Conservation (phyloP, 768 basidiomycete genomes). For the Chiua virens region DNA sequence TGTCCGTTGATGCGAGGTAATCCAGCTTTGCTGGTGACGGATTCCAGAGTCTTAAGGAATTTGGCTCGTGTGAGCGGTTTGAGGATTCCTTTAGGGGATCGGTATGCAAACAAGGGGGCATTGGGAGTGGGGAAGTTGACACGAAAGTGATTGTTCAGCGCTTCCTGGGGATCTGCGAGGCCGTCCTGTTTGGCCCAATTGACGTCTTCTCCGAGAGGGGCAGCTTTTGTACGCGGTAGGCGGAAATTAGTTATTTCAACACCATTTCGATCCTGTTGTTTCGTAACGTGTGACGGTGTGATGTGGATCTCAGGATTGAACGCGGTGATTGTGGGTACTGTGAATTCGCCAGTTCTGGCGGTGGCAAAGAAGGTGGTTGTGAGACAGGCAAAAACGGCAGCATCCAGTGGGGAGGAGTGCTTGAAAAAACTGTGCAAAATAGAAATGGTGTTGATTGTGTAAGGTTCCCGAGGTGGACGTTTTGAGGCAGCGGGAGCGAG, state of each 20-base stretch:
- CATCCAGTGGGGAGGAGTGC: conserved; percentile 27
- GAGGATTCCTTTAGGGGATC: neutral
- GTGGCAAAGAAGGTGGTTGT: conserved; percentile 39
- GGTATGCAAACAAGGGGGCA: conserved; percentile 32
- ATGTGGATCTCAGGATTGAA: neutral
- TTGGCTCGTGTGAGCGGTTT: conserved; percentile 29
- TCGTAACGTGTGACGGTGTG: neutral
- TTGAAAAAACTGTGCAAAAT: neutral
- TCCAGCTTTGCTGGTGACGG: neutral
- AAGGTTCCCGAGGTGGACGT: conserved; percentile 1
- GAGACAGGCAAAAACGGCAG: conserved; percentile 38
- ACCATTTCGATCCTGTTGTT: neutral
- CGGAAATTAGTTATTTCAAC: conserved; percentile 24
- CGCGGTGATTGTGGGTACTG: neutral
- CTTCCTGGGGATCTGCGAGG: conserved; percentile 4
- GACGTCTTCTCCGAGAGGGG: conserved; percentile 17
- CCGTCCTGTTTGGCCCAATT: conserved; percentile 9
- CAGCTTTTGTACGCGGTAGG: conserved; percentile 8
- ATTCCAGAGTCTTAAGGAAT: conserved; percentile 14
- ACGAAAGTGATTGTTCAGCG: conserved; percentile 9
- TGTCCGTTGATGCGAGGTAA: conserved; percentile 8
- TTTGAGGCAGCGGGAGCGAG: conserved; percentile 12
- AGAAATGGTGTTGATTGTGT: conserved; percentile 7
- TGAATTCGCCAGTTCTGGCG: conserved; percentile 25
- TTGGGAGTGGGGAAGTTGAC: conserved; percentile 30